Conservation (phyloP, 139 green algal genomes). For the Tetratostichococcus sp. region DNA sequence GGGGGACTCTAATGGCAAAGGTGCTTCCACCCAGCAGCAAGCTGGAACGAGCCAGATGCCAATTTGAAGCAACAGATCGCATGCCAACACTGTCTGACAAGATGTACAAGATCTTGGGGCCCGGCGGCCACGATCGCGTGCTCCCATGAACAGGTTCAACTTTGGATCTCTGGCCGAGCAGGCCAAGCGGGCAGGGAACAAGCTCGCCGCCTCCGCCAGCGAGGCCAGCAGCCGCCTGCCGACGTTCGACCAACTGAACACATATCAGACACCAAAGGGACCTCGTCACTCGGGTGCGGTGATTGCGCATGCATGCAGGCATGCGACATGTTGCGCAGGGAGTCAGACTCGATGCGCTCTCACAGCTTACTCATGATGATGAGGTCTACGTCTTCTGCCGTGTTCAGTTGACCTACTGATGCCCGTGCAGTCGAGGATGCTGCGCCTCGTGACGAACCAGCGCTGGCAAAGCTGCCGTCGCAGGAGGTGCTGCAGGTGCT, state of each 20-base stretch:
- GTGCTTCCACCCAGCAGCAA: too few relatives aligned
- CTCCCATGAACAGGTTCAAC: neutral
- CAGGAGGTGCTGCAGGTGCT: neutral
- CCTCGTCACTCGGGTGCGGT: neutral
- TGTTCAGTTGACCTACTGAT: neutral
- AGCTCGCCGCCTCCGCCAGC: neutral
- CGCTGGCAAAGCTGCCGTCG: neutral
- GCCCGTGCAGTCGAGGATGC: neutral
- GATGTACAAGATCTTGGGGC: too few relatives aligned
- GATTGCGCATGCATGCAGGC: too few relatives aligned
- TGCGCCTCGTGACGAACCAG: neutral
- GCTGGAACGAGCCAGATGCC: too few relatives aligned
- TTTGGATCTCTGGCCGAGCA: neutral
- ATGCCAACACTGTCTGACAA: too few relatives aligned
- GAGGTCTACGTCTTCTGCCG: neutral
- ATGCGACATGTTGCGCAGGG: too few relatives aligned
- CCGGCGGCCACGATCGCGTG: too few relatives aligned
- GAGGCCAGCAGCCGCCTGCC: neutral
- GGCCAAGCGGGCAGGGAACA: neutral
- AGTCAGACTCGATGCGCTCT: too few relatives aligned
- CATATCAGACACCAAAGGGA: neutral
- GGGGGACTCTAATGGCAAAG: too few relatives aligned
- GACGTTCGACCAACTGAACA: neutral
- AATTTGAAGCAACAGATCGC: too few relatives aligned
- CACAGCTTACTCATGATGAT: too few relatives aligned